A percentile compares a stretch with the other conserved stretches of the same genome.
Evolutionary conservation across 306 rosid species (phyloP).

Genomic region (Malus orientalis): DNA sequence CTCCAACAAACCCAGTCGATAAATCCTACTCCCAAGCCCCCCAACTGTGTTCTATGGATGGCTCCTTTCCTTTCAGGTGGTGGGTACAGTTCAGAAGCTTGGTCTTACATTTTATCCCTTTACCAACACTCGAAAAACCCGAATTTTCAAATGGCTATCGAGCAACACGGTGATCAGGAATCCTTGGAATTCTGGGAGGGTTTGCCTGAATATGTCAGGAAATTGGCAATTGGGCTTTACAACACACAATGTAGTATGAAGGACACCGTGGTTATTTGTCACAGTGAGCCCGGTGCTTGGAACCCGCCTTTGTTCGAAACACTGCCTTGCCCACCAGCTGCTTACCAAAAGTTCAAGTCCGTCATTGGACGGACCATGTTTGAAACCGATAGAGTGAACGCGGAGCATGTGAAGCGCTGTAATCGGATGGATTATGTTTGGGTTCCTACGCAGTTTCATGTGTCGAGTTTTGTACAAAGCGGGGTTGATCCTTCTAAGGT

Average conservation of each 20-base stretch:
- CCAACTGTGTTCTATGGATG: constrained; percentile 70
- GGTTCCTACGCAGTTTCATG: constrained; percentile 82
- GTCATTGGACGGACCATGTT: constrained; percentile 86
- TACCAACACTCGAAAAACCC: constrained; percentile 28
- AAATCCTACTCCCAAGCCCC: constrained; percentile 16
- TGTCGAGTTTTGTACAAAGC: constrained; percentile 50
- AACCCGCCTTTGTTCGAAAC: constrained; percentile 72
- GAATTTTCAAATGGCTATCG: constrained; percentile 47
- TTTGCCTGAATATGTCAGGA: constrained; percentile 36
- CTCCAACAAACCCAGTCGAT: constrained; percentile 1
- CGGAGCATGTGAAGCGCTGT: constrained; percentile 46
- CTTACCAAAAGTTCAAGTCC: constrained; percentile 49
- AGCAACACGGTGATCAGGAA: constrained; percentile 67
- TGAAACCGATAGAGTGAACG: constrained; percentile 64
- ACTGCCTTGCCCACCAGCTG: constrained; percentile 63
- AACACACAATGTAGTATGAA: constrained; percentile 44
- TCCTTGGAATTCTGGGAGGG: constrained; percentile 72
- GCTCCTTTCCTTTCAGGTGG: constrained; percentile 88
- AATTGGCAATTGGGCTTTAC: constrained; percentile 48
- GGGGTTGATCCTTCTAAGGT: constrained; percentile 76
- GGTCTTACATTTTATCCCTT: constrained; percentile 74
- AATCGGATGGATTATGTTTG: constrained; percentile 71
- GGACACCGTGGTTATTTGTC: constrained; percentile 71
- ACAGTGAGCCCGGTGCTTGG: constrained; percentile 92
- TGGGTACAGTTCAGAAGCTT: constrained; percentile 80